Conservation (phyloP, 2,329 filamentous ascomycete genomes). For the Hymenoscyphus fraxineus region DNA sequence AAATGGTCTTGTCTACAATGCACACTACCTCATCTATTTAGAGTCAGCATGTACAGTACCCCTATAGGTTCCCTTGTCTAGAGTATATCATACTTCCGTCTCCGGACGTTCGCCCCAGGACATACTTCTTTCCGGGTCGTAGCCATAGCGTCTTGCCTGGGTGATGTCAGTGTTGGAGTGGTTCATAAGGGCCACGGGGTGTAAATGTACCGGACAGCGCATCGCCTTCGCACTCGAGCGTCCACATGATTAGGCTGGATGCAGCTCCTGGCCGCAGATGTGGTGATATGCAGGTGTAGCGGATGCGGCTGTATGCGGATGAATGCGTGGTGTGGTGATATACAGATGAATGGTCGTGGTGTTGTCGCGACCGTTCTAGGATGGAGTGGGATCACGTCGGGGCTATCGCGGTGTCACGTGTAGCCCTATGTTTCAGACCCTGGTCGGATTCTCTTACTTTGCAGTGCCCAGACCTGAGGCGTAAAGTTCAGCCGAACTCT, state of each 20-base stretch:
- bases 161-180: slow-evolving; percentile 8
- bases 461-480: no score
- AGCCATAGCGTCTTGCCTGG: slow-evolving; percentile 75
- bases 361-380: not conserved
- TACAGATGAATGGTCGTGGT: not conserved
- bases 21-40: slow-evolving; percentile 58
- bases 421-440: no score
- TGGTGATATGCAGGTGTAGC: not conserved
- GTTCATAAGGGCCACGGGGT: not conserved
- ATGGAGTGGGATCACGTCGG: not conserved
- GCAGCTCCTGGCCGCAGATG: not conserved
- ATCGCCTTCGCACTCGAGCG: slow-evolving; percentile 51
- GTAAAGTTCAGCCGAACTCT: no score
- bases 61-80: slow-evolving; percentile 9
- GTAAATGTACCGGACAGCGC: slow-evolving; percentile 45
- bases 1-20: slow-evolving; percentile 79
- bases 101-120: slow-evolving; percentile 77
- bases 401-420: not conserved
- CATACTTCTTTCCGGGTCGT: slow-evolving; percentile 76
- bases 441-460: no score
- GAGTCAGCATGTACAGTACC: slow-evolving; percentile 10
- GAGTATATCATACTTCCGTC: slow-evolving; percentile 50
- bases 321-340: not conserved
- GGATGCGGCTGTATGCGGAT: not conserved
- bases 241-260: slow-evolving; percentile 42